A percentile compares a stretch with the other conserved stretches of the same genome.
Evolutionary conservation across 371 early-diverging fungal species (phyloP).

Genomic region (Mucor ambiguus): DNA sequence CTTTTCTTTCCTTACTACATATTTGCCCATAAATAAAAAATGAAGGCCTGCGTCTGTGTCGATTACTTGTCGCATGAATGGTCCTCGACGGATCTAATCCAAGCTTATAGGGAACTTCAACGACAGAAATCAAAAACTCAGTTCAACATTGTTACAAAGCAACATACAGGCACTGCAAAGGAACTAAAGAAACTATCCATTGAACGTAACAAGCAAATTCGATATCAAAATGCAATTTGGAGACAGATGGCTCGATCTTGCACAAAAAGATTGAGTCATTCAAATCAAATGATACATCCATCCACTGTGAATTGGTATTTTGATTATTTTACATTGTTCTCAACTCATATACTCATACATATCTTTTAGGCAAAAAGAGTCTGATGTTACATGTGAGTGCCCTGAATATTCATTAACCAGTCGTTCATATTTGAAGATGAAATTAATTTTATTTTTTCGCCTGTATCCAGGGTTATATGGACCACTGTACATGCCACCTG

Average conservation of each 20-base stretch:
- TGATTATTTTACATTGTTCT: not conserved
- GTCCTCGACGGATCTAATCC: constrained; percentile 34
- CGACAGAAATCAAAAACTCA: constrained; percentile 27
- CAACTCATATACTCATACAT: not conserved
- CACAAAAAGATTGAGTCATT: constrained; percentile 25
- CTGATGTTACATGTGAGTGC: constrained; percentile 37
- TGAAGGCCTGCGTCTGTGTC: constrained; percentile 40
- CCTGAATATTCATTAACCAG: not conserved
- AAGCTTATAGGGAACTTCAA: constrained; percentile 32
- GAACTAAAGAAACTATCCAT: constrained; percentile 20
- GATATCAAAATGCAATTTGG: constrained; percentile 48
- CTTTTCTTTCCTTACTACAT: not conserved
- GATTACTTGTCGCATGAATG: constrained; percentile 52
- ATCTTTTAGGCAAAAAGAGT: constrained; percentile 37
- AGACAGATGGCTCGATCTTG: constrained; percentile 45
- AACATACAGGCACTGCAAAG: constrained; percentile 10
- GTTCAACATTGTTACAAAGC: constrained; percentile 18
- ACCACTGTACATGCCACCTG: constrained; percentile 30
- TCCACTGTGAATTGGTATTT: constrained; percentile 42
- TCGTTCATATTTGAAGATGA: not conserved
- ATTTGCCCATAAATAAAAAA: not conserved
- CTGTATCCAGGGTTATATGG: constrained; percentile 44
- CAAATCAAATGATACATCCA: constrained; percentile 35
- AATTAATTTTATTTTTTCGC: not conserved
- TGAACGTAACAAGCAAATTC: constrained; percentile 29